Base-by-base conservation (phyloP, 495 filamentous ascomycete genomes). In the Viridothelium virens region DNA sequence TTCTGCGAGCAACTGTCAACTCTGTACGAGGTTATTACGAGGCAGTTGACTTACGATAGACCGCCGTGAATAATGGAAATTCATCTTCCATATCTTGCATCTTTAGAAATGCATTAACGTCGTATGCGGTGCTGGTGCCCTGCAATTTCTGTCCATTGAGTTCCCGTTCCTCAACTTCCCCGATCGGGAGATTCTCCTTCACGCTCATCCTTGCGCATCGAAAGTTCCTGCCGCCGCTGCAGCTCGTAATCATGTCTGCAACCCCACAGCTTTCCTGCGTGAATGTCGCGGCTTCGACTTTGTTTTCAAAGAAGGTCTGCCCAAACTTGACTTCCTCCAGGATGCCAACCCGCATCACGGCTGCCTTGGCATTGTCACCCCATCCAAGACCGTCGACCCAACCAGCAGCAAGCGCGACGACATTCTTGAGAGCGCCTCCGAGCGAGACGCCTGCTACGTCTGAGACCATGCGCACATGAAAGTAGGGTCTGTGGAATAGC, bases 131-230 rank as follows among this genome's bases (percentile, higher is more conserved):
- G 72, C 87, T 86, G 5, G 90, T 96, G 18, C 95, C 95, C 76
- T 97, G 95, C 69, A 99, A 78, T 79, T 92, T 96, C 83, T 99
- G 95, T 39, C 95, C 95, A 74, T 99, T 99, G 67, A 99, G 81
- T 77, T 96, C 92, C 48, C 82, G 82, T 73, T 84, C 82, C 83
- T 97, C 95, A 66, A 99, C 83, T 79, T 97, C 90, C 66, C 88
- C 86, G 56, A 99, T 89, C 47, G 84, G 82, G 65, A 90, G 82
- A 46, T 87, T 87, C 70, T 87, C 83, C 83, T 94, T 84, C 38
- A 96, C 84, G 14, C 88, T 88, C 79, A 92, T 85, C 84, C 89
- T 95, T 41, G 95, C 94, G 74, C 92, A 97, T 62, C 90, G 86
- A 82, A 91, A 94, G 76, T 99, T 99, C 36, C 95, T 84, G 36